Conservation (phyloP, 768 basidiomycete genomes). For the Suillus discolor region DNA sequence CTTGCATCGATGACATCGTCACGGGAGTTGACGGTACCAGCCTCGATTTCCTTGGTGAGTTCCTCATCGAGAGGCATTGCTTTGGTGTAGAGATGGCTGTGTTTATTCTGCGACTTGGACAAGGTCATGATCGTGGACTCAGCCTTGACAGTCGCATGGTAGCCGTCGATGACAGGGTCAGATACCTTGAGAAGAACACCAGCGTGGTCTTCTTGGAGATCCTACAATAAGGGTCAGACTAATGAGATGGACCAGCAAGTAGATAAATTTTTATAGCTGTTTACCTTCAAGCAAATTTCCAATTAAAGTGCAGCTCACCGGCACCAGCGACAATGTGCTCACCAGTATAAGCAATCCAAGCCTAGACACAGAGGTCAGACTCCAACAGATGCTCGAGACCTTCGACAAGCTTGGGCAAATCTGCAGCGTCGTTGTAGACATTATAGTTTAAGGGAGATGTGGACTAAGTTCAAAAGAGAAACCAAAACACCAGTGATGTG, state of each 20-base stretch:
- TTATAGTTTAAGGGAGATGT: too few species aligned
- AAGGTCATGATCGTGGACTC: constrained; percentile 96
- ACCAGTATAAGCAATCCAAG: too few species aligned
- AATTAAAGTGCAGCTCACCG: constrained; percentile 87
- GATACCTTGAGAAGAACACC: constrained; percentile 99
- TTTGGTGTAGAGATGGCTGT: constrained; percentile 97
- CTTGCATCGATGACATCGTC: constrained; percentile 99
- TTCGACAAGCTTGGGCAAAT: constrained; percentile 99
- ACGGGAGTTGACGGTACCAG: constrained; percentile 80
- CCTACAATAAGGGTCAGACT: constrained; percentile 46
- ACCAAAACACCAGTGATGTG: too few species aligned
- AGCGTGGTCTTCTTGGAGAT: constrained; percentile 99
- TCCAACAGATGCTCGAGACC: constrained; percentile 99
- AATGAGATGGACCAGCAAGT: neutral
- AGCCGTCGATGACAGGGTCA: constrained; percentile 89
- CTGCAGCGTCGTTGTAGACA: constrained; percentile 99
- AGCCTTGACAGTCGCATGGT: constrained; percentile 95
- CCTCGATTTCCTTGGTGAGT: constrained; percentile 89
- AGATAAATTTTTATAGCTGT: constrained; percentile 10
- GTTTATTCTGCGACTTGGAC: constrained; percentile 99
- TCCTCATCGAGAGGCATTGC: constrained; percentile 94
- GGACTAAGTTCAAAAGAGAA: too few species aligned
- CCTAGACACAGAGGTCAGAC: constrained; percentile 98
- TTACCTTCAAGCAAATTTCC: constrained; percentile 98
- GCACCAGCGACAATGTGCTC: too few species aligned